Evolutionary conservation across 495 filamentous ascomycete species (phyloP).

Genomic region (Daldinia vernicosa): DNA sequence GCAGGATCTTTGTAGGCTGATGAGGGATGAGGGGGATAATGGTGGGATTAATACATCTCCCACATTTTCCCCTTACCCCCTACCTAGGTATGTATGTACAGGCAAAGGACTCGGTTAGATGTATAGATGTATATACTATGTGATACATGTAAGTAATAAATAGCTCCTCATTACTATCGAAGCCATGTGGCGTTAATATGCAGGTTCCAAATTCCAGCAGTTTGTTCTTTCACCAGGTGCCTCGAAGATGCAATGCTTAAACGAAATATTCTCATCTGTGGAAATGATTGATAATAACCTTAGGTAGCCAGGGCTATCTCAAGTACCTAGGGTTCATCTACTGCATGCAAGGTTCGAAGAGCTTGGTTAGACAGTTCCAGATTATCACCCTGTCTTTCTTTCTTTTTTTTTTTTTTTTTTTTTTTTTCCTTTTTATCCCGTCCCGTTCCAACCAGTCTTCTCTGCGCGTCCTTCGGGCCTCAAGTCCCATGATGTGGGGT

Average conservation of each 20-base stretch:
- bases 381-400: constrained; percentile 22
- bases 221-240: neutral
- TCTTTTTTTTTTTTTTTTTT: neutral
- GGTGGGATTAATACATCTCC: constrained; percentile 6
- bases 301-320: constrained; percentile 7
- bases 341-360: constrained; percentile 4
- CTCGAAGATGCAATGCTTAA: neutral
- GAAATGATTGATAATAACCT: constrained; percentile 21
- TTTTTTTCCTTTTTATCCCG: constrained; percentile 6
- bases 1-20: constrained; percentile 16
- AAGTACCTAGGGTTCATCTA: constrained; percentile 24
- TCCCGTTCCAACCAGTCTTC: constrained; percentile 27
- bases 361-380: constrained; percentile 27
- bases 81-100: no score
- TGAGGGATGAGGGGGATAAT: constrained; percentile 4
- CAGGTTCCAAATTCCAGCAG: constrained; percentile 29
- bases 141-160: no score
- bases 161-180: constrained; percentile 6
- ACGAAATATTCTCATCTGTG: constrained; percentile 3
- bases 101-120: neutral
- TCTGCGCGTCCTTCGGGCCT: constrained; percentile 39
- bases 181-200: constrained; percentile 27
- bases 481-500: constrained; percentile 40
- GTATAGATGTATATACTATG: neutral
- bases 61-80: no score